Evolutionary conservation across 1,284 basidiomycete species (phyloP).

Genomic region (Ustilago crameri): DNA sequence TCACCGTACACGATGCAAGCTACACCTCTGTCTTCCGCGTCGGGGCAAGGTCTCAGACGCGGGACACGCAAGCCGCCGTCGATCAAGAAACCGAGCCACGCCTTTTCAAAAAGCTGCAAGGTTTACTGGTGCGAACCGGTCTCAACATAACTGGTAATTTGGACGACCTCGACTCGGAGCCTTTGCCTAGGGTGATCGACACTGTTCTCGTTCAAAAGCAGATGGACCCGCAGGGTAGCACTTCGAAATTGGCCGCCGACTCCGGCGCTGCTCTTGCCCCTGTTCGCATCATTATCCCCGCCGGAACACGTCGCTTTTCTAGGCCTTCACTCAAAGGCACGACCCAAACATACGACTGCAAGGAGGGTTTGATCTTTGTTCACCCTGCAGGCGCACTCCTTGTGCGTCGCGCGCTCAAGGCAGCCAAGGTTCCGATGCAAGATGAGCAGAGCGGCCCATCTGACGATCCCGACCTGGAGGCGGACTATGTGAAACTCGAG

Average conservation of each 20-base stretch:
- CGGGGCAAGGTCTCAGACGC: constrained; percentile 4
- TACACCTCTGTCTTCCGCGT: constrained; percentile 51
- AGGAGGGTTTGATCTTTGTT: constrained; percentile 41
- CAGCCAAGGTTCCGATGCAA: constrained; percentile 23
- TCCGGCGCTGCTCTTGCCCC: constrained; percentile 41
- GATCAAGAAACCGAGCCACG: background rate
- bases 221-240: too few relatives aligned
- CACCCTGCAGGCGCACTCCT: constrained; percentile 51
- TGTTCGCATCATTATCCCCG: constrained; percentile 19
- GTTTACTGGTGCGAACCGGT: background rate
- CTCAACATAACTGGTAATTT: too few relatives aligned
- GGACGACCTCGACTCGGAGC: background rate
- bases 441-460: constrained; percentile 33
- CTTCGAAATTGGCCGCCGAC: too few relatives aligned
- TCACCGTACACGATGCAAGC: constrained; percentile 61
- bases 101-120: background rate
- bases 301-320: constrained; percentile 8
- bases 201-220: constrained; percentile 10
- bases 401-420: constrained; percentile 41
- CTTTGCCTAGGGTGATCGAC: background rate
- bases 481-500: background rate
- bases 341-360: constrained; percentile 9
- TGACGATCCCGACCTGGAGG: constrained; percentile 5
- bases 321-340: background rate
- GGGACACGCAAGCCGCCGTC: background rate